phyloP scores from a whole-genome alignment of 305 asterid genomes.

The Fraxinus sp. region DNA sequence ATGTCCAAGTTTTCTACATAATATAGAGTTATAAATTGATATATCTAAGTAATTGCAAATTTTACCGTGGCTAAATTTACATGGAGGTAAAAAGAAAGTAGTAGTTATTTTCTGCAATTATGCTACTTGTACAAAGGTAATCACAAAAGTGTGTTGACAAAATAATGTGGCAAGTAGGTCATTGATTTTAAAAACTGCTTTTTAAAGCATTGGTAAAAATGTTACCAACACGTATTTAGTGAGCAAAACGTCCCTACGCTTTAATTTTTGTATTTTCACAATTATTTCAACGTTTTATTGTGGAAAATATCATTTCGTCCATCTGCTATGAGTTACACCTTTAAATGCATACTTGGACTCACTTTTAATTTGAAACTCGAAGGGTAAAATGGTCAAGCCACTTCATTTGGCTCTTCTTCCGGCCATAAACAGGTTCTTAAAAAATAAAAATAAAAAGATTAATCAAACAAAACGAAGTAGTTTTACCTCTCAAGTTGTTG shows the following conservation, averaged over 20 bases:
- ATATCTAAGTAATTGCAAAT: not conserved
- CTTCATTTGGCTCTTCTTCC: no score
- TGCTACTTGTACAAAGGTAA: no score
- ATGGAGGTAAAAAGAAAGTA: not conserved
- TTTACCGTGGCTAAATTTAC: not conserved
- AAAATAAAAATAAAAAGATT: no score
- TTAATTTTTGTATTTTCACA: not conserved
- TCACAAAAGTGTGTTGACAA: no score
- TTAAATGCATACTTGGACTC: no score
- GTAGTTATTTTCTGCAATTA: not conserved
- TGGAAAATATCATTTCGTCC: not conserved
- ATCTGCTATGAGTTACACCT: not conserved
- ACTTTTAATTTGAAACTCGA: not conserved
- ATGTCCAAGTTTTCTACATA: not conserved
- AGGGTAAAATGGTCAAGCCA: not conserved
- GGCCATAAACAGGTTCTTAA: not conserved
- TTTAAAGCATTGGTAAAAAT: no score
- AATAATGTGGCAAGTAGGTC: no score
- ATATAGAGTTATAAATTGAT: not conserved
- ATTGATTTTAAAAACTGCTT: no score
- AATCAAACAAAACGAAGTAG: no score
- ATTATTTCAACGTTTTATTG: not conserved
- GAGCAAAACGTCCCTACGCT: no score
- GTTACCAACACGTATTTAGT: no score
- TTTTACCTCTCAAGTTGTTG: not conserved